Percentiles rank a stretch among this genome's conserved stretches.
Conservation (phyloP, 1,284 basidiomycete genomes). For the Ceratobasidium sp. region DNA sequence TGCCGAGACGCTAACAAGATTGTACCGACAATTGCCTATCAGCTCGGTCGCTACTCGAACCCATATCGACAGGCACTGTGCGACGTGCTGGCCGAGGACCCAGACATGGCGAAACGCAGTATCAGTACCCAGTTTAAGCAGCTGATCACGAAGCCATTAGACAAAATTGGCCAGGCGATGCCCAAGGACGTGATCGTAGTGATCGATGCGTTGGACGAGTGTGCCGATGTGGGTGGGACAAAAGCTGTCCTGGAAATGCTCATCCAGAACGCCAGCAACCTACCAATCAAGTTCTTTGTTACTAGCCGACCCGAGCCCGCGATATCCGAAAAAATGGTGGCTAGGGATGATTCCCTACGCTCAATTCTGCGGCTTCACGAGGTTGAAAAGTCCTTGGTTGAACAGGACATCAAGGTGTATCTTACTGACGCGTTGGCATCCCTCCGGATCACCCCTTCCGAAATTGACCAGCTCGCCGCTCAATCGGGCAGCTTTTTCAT, state of each 20-base stretch:
- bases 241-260: background rate
- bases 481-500: conserved; percentile 33
- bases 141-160: background rate
- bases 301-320: background rate
- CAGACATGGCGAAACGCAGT: background rate
- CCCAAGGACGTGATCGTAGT: background rate
- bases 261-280: background rate
- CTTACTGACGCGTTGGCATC: background rate
- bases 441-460: background rate
- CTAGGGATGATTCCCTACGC: background rate
- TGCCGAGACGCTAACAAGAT: too few relatives aligned
- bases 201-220: too few relatives aligned
- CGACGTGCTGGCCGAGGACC: background rate
- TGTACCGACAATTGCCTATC: too few relatives aligned
- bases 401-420: conserved; percentile 29
- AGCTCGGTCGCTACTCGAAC: too few relatives aligned
- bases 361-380: conserved; percentile 18
- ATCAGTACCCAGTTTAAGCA: background rate
- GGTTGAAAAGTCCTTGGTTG: conserved; percentile 21
- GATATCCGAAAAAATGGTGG: background rate
- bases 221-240: background rate
- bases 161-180: background rate
- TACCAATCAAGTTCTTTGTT: background rate
- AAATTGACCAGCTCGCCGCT: conserved; percentile 17
- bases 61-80: too few relatives aligned